Conservation (phyloP, 257 asterid species). For the Gardenia jasminoides region DNA sequence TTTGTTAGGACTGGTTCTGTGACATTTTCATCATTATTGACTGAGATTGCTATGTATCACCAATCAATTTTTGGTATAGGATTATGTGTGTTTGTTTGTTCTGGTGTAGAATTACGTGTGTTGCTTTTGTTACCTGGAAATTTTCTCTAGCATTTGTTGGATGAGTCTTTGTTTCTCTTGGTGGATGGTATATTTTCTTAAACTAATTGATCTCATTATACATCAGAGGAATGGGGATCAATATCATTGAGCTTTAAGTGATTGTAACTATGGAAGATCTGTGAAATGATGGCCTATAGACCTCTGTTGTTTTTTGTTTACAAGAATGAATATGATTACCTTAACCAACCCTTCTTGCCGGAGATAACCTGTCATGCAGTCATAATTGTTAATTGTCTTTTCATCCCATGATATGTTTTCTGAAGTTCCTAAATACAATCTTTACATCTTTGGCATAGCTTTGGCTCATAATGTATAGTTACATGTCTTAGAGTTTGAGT, state of each 20-base stretch:
- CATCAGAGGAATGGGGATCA: not conserved
- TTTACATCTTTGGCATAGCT: not conserved
- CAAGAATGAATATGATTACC: not conserved
- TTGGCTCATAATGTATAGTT: too few relatives aligned
- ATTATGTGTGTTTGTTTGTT: not conserved
- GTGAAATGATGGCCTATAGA: not conserved
- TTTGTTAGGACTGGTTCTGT: not conserved
- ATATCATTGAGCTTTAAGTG: not conserved
- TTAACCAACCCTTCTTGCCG: not conserved
- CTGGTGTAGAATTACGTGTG: too few relatives aligned
- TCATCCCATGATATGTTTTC: not conserved
- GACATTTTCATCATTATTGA: not conserved
- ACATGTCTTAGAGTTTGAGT: not conserved
- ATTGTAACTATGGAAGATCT: not conserved
- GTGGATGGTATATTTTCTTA: not conserved
- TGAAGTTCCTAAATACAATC: not conserved
- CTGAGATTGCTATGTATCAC: not conserved
- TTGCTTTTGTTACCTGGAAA: not conserved
- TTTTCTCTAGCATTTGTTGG: not conserved
- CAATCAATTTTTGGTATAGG: not conserved
- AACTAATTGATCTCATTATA: not conserved
- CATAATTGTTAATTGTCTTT: not conserved
- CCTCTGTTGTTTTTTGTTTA: not conserved
- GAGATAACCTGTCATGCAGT: not conserved
- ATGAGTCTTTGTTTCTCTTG: not conserved